Evolutionary conservation across 306 rosid species (phyloP).

Genomic region (Pterocarpus santalinus): DNA sequence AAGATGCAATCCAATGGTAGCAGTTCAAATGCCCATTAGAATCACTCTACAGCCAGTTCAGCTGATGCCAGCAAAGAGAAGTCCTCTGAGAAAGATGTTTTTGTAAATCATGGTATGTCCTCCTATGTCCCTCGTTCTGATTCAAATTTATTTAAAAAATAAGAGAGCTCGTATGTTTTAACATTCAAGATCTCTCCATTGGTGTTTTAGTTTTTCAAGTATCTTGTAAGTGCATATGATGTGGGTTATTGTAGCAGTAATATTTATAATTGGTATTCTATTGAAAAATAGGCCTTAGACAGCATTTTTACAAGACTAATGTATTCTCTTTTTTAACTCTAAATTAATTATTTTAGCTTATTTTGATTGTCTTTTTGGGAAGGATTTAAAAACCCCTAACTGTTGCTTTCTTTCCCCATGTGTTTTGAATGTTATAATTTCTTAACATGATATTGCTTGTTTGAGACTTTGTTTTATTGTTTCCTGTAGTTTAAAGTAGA

Average conservation of each 20-base stretch:
- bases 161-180: slow-evolving; percentile 16
- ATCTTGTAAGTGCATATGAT: neutral
- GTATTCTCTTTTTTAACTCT: neutral
- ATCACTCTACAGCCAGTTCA: slow-evolving; percentile 49
- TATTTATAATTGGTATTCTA: neutral
- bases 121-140: neutral
- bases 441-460: slow-evolving; percentile 10
- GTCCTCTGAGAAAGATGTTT: slow-evolving; percentile 51
- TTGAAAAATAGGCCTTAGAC: slow-evolving; percentile 15
- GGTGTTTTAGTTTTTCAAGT: neutral
- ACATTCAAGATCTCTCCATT: neutral
- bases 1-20: slow-evolving; percentile 62
- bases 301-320: neutral
- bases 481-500: too few relatives aligned
- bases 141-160: neutral
- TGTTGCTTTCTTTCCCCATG: neutral
- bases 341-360: neutral
- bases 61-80: slow-evolving; percentile 47
- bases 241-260: neutral
- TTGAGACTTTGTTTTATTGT: slow-evolving; percentile 2
- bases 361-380: neutral
- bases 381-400: neutral
- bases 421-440: slow-evolving; percentile 18
- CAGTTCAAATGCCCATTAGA: slow-evolving; percentile 53
- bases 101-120: slow-evolving; percentile 61